A percentile compares a stretch with the other conserved stretches of the same genome.
Evolutionary conservation across 1,284 basidiomycete species (phyloP).

Genomic region (Fomitopsis schrenkii): DNA sequence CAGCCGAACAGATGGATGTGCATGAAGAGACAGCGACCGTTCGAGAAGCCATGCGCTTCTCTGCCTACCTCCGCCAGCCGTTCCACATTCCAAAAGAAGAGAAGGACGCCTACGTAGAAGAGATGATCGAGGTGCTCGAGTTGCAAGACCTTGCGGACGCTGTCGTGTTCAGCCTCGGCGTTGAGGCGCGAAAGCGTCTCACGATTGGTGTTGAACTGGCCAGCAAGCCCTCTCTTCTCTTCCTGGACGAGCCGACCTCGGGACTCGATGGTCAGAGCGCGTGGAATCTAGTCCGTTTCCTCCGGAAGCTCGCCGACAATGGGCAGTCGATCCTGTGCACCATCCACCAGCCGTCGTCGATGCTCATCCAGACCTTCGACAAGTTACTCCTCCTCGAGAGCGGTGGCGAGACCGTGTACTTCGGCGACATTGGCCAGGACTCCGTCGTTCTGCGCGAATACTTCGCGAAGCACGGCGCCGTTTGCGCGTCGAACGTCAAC

Average conservation of each 20-base stretch:
- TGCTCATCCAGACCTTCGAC: conserved; percentile 76
- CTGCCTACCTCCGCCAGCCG: conserved; percentile 87
- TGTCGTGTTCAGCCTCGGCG: conserved; percentile 56
- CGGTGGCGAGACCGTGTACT: conserved; percentile 74
- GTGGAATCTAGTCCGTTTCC: conserved; percentile 80
- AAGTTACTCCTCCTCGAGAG: conserved; percentile 60
- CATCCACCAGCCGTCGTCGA: conserved; percentile 72
- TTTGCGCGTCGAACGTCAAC: conserved; percentile 53
- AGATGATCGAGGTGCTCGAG: conserved; percentile 70
- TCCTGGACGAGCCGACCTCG: conserved; percentile 59
- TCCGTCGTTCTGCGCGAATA: conserved; percentile 60
- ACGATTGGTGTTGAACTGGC: conserved; percentile 90
- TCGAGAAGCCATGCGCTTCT: conserved; percentile 88
- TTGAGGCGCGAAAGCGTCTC: conserved; percentile 82
- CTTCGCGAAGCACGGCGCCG: conserved; percentile 64
- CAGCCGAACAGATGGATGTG: conserved; percentile 86
- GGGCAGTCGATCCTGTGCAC: conserved; percentile 81
- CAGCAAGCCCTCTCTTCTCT: conserved; percentile 76
- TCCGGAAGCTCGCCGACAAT: conserved; percentile 80
- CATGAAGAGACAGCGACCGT: conserved; percentile 87
- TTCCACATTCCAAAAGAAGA: conserved; percentile 66
- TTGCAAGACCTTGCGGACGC: conserved; percentile 63
- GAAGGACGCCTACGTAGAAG: conserved; percentile 80
- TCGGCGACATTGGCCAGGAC: conserved; percentile 74
- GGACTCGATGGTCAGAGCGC: conserved; percentile 74